These are phyloP conservation scores for Ceratobasidium sp. DNA, from an alignment of 1,284 basidiomycete genomes.

Conservation along the genomic window DNA sequence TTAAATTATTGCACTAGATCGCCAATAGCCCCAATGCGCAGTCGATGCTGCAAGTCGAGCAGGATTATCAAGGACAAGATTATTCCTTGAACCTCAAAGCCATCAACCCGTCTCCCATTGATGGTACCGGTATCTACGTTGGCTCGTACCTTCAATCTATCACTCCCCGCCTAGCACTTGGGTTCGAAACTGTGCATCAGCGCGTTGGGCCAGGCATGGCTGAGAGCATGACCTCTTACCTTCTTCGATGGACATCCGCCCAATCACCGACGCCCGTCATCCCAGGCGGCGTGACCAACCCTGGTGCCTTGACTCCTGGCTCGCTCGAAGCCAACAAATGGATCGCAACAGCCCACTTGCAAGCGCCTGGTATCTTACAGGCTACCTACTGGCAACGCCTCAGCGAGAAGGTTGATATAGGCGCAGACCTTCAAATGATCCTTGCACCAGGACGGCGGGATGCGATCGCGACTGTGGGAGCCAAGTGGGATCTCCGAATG, in stretches of 20 bases:
- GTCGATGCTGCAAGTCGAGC: conserved; percentile 93
- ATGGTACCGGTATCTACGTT: conserved; percentile 94
- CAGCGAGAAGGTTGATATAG: conserved; percentile 98
- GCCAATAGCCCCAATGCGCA: conserved; percentile 64
- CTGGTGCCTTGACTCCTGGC: conserved; percentile 34
- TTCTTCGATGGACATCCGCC: conserved; percentile 83
- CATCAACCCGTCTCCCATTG: conserved; percentile 90
- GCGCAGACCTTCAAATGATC: conserved; percentile 89
- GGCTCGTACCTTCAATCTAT: conserved; percentile 96
- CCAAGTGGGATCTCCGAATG: conserved; percentile 96
- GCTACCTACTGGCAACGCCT: conserved; percentile 98
- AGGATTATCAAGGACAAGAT: conserved; percentile 92
- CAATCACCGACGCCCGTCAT: conserved; percentile 51
- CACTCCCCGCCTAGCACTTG: conserved; percentile 89
- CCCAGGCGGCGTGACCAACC: conserved; percentile 43
- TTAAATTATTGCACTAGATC: conserved; percentile 31
- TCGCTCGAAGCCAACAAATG: conserved; percentile 66
- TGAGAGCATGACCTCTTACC: conserved; percentile 84
- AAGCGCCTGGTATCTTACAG: conserved; percentile 87
- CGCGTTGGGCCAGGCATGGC: conserved; percentile 68
- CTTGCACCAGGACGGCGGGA: conserved; percentile 84
- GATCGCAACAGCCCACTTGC: conserved; percentile 94
- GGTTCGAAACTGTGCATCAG: conserved; percentile 91
- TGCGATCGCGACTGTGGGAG: conserved; percentile 91
- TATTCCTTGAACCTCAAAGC: conserved; percentile 90